Conservation (phyloP, 1,139 yeast genomes). For the Insectozyma bohioensis region DNA sequence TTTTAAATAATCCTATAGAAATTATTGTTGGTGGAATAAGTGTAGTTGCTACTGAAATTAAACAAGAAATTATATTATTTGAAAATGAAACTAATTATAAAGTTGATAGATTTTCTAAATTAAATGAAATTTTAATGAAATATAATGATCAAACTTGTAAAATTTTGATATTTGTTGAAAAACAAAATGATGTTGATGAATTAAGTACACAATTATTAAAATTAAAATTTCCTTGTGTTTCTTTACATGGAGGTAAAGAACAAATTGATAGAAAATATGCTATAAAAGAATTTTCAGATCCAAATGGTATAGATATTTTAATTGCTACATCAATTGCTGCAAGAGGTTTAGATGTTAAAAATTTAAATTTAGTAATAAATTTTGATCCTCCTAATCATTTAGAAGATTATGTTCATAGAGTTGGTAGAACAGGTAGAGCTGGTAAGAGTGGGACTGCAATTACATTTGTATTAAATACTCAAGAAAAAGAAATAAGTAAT, state of each 20-base stretch:
- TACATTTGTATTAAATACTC: slow-evolving; percentile 65
- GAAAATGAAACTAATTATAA: slow-evolving; percentile 30
- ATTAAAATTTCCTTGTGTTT: slow-evolving; percentile 57
- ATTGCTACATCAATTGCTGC: slow-evolving; percentile 95
- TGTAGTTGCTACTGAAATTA: slow-evolving; percentile 79
- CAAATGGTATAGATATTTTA: slow-evolving; percentile 58
- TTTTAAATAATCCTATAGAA: slow-evolving; percentile 64
- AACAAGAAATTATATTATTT: slow-evolving; percentile 67
- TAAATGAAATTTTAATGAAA: slow-evolving; percentile 55
- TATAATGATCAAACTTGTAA: slow-evolving; percentile 34
- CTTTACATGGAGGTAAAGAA: slow-evolving; percentile 93
- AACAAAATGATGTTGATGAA: slow-evolving; percentile 79
- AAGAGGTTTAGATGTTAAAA: slow-evolving; percentile 89
- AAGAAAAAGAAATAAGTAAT: slow-evolving; percentile 70
- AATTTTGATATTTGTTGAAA: slow-evolving; percentile 79
- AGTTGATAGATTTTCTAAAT: slow-evolving; percentile 48
- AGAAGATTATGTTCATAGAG: slow-evolving; percentile 96
- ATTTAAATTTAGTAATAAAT: slow-evolving; percentile 74
- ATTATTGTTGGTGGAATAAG: slow-evolving; percentile 82
- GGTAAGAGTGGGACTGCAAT: slow-evolving; percentile 76
- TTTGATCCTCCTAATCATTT: slow-evolving; percentile 89
- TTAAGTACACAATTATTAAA: slow-evolving; percentile 57
- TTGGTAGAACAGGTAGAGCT: slow-evolving; percentile 96
- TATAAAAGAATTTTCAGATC: slow-evolving; percentile 62
- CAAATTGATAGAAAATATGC: slow-evolving; percentile 81